Evolutionary conservation across 768 basidiomycete species (phyloP), one percentile per base, ranked within the genome.

Genomic region (Termitomyces sp.): DNA sequence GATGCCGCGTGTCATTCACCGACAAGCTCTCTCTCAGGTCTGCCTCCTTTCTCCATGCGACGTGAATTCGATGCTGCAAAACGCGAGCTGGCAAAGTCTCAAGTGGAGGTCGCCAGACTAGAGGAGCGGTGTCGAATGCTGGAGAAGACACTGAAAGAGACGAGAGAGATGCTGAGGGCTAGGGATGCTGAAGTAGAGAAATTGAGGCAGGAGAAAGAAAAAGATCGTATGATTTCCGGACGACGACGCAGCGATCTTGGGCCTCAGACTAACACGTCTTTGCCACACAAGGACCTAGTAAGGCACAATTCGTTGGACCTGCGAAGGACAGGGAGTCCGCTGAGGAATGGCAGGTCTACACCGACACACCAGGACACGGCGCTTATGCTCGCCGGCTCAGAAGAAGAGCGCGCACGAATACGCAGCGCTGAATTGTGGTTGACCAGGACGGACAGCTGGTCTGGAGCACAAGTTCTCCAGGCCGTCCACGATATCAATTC

Each of bases 401-500:
- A 83, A 31, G 86, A 90, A 70, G 80, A 82, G 44, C 76, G 75
- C 12, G 86, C 85, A 13, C 81, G 84, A 34, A 61, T 74, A 41
- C 82, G 81, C 57, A 81, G 83, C 65, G 70, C 75, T 55, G 90
- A 90, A 66, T 74, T 78, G 22, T 90, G 85, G 69, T 78, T 90
- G 73, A 88, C 87, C 16, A 85, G 88, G 59, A 84, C 82, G 33
- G 89, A 91, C 69, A 73, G 70, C 31, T 88, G 85, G 86, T 88
- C 88, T 2, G 89, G 89, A 13, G 84, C 87, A 1, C 87, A 90
- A 67, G 79, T 91, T 67, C 80, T 91, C 49, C 88, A 91, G 66
- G 84, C 87, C 3, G 83, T 91, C 15, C 85, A 87, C 61, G 89
- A 91, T 64, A 78, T 91, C 68, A 91, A 91, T 66, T 83, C 86